phyloP scores from a whole-genome alignment of 2,329 filamentous ascomycete species.

The Tolypocladium tundrense region DNA sequence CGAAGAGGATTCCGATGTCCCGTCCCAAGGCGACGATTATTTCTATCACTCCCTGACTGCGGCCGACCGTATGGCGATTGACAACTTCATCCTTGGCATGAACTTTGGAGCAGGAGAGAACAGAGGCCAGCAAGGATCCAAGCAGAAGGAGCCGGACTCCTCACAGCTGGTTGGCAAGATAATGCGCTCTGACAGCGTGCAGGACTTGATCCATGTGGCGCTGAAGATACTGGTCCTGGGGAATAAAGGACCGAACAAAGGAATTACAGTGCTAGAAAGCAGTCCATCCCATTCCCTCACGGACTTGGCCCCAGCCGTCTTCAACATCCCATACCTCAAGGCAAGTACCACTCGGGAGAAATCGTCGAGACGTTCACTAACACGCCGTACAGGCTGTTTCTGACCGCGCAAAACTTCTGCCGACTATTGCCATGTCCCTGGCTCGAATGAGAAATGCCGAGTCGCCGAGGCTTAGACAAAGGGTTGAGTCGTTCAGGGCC shows the following conservation, averaged over 20 bases:
- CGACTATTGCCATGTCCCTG: slow-evolving; percentile 19
- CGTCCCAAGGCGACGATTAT: background rate
- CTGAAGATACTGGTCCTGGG: slow-evolving; percentile 17
- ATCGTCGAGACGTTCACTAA: slow-evolving; percentile 2
- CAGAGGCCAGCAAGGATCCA: background rate
- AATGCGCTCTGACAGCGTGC: background rate
- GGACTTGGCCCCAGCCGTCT: slow-evolving; percentile 23
- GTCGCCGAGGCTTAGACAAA: slow-evolving; percentile 21
- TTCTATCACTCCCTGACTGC: slow-evolving; percentile 8
- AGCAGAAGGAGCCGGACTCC: background rate
- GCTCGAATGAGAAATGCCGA: slow-evolving; percentile 22
- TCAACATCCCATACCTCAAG: slow-evolving; percentile 23
- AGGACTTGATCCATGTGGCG: slow-evolving; percentile 8
- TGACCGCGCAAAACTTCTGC: slow-evolving; percentile 14
- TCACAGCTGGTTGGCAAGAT: background rate
- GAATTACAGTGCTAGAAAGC: slow-evolving; percentile 9
- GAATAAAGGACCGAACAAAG: slow-evolving; percentile 9
- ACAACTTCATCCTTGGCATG: slow-evolving; percentile 16
- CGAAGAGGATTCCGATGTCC: background rate
- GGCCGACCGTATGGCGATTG: slow-evolving; percentile 17
- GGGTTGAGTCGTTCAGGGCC: slow-evolving; percentile 8
- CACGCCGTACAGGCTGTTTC: slow-evolving; percentile 11
- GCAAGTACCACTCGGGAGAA: slow-evolving; percentile 9
- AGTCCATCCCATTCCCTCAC: slow-evolving; percentile 12
- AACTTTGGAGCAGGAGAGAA: slow-evolving; percentile 2